phyloP scores from a whole-genome alignment of 257 asterid species.

The Orobanche coerulescens region DNA sequence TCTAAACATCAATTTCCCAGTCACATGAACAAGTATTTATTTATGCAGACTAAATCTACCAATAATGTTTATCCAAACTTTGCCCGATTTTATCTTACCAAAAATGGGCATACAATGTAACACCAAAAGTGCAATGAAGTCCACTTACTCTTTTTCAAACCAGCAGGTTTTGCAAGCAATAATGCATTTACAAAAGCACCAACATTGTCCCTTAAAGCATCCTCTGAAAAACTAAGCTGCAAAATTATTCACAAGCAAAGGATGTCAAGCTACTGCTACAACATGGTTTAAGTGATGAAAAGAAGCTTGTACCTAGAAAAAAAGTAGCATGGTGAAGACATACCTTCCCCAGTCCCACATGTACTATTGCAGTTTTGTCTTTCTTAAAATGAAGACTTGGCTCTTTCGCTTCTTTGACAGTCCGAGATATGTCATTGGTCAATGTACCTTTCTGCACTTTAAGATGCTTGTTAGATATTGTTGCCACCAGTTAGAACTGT shows the following conservation, averaged over 20 bases:
- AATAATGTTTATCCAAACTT: slow-evolving; percentile 1
- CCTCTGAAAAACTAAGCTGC: slow-evolving; percentile 74
- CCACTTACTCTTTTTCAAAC: slow-evolving; percentile 90
- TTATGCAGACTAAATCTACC: not conserved
- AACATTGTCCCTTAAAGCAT: slow-evolving; percentile 71
- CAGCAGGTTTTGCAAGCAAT: slow-evolving; percentile 85
- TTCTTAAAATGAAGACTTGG: slow-evolving; percentile 68
- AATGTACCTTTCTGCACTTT: slow-evolving; percentile 75
- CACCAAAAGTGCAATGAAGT: not conserved
- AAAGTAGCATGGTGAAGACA: slow-evolving; percentile 10
- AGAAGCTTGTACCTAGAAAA: not conserved
- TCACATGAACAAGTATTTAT: not conserved
- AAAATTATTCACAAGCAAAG: slow-evolving; percentile 17
- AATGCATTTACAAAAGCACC: slow-evolving; percentile 91
- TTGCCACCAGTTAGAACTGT: slow-evolving; percentile 19
- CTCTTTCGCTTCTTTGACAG: slow-evolving; percentile 71
- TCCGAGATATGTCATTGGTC: slow-evolving; percentile 64
- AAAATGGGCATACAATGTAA: slow-evolving; percentile 3
- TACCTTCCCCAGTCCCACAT: slow-evolving; percentile 96
- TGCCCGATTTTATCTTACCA: not conserved
- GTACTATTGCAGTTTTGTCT: slow-evolving; percentile 96
- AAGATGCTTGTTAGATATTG: slow-evolving; percentile 25
- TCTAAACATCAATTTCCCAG: not conserved
- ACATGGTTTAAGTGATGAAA: not conserved
- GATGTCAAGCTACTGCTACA: not conserved